These are phyloP conservation scores for Populus nigra DNA, from an alignment of 345 rosid genomes.

Conservation along the genomic window DNA sequence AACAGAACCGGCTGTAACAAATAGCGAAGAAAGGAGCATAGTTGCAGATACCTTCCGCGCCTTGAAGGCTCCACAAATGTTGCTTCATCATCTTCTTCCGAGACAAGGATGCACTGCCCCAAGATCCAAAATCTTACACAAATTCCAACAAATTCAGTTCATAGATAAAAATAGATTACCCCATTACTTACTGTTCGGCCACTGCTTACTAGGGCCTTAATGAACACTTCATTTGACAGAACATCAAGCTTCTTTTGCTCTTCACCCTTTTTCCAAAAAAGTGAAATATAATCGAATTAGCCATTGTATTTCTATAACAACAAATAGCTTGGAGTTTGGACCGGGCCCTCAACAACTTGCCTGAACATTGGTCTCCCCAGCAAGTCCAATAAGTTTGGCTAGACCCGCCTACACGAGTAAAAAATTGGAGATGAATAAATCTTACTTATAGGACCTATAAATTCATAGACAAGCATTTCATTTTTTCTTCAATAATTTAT, in stretches of 20 bases:
- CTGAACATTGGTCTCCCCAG: slow-evolving; percentile 97
- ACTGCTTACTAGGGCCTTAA: slow-evolving; percentile 94
- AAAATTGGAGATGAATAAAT: not conserved
- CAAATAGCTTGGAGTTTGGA: not conserved
- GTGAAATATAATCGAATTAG: not conserved
- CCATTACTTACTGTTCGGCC: slow-evolving; percentile 75
- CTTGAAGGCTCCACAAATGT: slow-evolving; percentile 67
- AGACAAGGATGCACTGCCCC: slow-evolving; percentile 83
- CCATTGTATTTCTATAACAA: not conserved
- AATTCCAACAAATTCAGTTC: not conserved
- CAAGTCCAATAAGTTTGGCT: slow-evolving; percentile 90
- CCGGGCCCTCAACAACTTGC: slow-evolving; percentile 32
- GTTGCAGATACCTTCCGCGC: slow-evolving; percentile 70
- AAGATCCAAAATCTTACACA: slow-evolving; percentile 20
- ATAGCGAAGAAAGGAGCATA: slow-evolving; percentile 2
- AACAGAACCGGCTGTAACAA: not conserved
- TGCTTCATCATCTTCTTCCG: slow-evolving; percentile 96
- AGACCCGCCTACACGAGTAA: slow-evolving; percentile 78
- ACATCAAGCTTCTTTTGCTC: slow-evolving; percentile 98
- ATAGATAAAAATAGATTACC: not conserved
- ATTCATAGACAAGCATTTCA: not conserved
- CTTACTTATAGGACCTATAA: not conserved
- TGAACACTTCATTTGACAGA: slow-evolving; percentile 88
- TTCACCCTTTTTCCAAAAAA: slow-evolving; percentile 59
- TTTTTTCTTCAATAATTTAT: too few species aligned